Conservation (phyloP, 805 yeast species). For the Debaryomyces tyrocola region DNA sequence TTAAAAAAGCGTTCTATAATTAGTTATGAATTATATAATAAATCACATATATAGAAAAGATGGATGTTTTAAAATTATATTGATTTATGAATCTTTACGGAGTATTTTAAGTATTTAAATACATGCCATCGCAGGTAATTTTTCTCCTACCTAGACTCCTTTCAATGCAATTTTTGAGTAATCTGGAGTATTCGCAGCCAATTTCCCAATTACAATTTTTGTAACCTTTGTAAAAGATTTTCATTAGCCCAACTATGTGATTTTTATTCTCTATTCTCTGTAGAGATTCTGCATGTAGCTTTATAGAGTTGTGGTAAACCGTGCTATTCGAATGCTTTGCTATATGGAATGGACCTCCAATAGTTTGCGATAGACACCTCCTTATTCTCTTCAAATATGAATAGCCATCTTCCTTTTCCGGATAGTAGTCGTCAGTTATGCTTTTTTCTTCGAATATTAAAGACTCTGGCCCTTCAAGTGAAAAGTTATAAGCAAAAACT, state of each 20-base stretch:
- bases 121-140: constrained; percentile 54
- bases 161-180: constrained; percentile 53
- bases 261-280: constrained; percentile 42
- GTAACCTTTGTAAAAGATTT: constrained; percentile 36
- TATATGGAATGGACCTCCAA: constrained; percentile 21
- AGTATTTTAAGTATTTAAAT: constrained; percentile 11
- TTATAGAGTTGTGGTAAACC: constrained; percentile 42
- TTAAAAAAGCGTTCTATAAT: constrained; percentile 24
- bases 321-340: constrained; percentile 17
- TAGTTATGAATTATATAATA: neutral
- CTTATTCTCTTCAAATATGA: constrained; percentile 51
- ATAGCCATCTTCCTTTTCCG: constrained; percentile 50
- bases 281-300: constrained; percentile 41
- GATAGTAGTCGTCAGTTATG: constrained; percentile 12
- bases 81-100: no score
- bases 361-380: constrained; percentile 32
- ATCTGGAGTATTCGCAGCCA: constrained; percentile 54
- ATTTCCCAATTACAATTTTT: constrained; percentile 52
- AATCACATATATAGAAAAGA: neutral
- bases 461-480: constrained; percentile 48
- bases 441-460: constrained; percentile 21
- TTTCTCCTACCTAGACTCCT: constrained; percentile 52
- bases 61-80: no score
- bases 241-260: constrained; percentile 56
- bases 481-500: constrained; percentile 54